These are phyloP conservation scores for Penicillium psychrosexuale DNA, from an alignment of 2,329 filamentous ascomycete species.

Conservation along the genomic window DNA sequence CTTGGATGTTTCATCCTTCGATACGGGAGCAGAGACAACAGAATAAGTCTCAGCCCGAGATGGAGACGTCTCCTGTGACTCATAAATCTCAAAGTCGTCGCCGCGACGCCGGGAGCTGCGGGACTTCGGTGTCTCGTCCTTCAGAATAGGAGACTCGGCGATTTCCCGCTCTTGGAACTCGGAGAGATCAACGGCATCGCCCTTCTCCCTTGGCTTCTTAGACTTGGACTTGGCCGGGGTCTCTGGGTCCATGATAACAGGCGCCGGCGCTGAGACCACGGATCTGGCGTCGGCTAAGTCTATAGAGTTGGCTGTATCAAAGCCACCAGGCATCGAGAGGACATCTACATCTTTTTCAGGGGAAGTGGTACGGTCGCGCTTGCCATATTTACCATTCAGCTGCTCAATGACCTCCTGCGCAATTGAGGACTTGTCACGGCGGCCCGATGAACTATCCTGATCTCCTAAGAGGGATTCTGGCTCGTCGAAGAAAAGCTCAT, in stretches of 20 bases:
- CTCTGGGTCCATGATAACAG: neutral
- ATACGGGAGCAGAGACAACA: neutral
- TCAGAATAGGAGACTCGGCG: neutral
- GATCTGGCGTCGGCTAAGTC: slow-evolving; percentile 12
- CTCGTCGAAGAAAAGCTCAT: slow-evolving; percentile 21
- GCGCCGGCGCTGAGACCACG: slow-evolving; percentile 3
- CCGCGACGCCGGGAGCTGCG: neutral
- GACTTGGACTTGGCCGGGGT: neutral
- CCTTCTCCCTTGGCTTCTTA: neutral
- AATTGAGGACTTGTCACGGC: slow-evolving; percentile 17
- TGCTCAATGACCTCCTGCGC: slow-evolving; percentile 27
- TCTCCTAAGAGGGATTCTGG: slow-evolving; percentile 15
- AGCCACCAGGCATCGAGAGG: slow-evolving; percentile 34
- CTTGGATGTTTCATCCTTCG: slow-evolving; percentile 1
- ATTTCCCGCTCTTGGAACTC: neutral
- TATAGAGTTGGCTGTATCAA: slow-evolving; percentile 21
- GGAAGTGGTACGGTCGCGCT: slow-evolving; percentile 14
- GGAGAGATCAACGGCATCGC: neutral
- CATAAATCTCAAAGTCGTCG: neutral
- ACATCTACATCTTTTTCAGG: slow-evolving; percentile 20
- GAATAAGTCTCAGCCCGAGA: neutral
- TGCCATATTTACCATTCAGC: slow-evolving; percentile 19
- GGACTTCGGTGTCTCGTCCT: neutral
- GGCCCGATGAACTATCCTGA: neutral
- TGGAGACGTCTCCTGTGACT: neutral